A percentile compares a stretch with the other conserved stretches of the same genome.
Evolutionary conservation across 805 yeast genomes (phyloP).

Genomic region (Deakozyma indianensis): DNA sequence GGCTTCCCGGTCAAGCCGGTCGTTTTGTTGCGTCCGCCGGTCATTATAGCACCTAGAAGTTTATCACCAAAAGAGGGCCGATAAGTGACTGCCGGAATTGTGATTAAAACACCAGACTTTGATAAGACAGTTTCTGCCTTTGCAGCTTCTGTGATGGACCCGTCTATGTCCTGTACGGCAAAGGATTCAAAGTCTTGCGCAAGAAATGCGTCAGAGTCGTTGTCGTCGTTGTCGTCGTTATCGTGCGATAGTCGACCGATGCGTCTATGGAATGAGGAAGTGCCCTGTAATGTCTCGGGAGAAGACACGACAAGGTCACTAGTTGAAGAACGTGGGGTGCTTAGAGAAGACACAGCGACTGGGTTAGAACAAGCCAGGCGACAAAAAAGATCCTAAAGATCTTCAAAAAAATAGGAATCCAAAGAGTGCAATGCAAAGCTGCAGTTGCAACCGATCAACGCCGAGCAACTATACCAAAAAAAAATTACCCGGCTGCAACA

Average conservation of each 20-base stretch:
- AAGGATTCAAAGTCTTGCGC: background rate
- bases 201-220: background rate
- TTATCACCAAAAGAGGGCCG: slow-evolving; percentile 11
- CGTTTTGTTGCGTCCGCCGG: slow-evolving; percentile 9
- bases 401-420: too few species aligned
- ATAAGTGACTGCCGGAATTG: slow-evolving; percentile 3
- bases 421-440: too few species aligned
- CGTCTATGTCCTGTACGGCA: background rate
- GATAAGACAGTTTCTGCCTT: background rate
- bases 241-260: background rate
- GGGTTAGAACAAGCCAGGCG: too few species aligned
- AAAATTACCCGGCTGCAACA: too few species aligned
- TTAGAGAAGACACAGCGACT: background rate
- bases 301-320: slow-evolving; percentile 2
- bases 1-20: slow-evolving; percentile 21
- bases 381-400: too few species aligned
- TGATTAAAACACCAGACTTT: background rate
- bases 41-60: slow-evolving; percentile 12
- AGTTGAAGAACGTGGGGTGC: slow-evolving; percentile 1
- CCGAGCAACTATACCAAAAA: too few species aligned
- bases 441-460: too few species aligned
- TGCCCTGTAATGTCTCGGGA: background rate
- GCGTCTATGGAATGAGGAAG: background rate
- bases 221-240: background rate
- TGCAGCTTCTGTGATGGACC: background rate